phyloP scores from a whole-genome alignment of 148 eudicot species.

The Gaultheria prostrata region DNA sequence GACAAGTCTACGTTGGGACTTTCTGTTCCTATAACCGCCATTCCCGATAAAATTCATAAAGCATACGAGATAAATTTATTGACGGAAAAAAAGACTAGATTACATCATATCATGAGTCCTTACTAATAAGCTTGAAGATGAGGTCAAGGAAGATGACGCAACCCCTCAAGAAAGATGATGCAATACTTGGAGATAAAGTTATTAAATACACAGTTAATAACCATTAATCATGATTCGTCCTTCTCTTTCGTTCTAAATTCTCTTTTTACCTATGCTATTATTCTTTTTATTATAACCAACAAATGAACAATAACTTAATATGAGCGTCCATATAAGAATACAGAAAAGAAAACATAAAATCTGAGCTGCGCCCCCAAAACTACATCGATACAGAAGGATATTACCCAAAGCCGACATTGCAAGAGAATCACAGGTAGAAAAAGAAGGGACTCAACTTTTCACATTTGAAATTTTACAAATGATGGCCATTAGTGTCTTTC shows the following conservation, averaged over 20 bases:
- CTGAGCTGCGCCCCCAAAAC: not conserved
- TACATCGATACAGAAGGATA: not conserved
- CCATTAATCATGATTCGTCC: not conserved
- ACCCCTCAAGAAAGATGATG: not conserved
- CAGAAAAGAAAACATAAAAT: not conserved
- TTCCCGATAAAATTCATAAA: too few species aligned
- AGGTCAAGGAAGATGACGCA: not conserved
- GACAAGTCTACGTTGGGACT: too few species aligned
- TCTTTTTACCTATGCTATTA: not conserved
- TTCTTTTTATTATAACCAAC: constrained; percentile 8
- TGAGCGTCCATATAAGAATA: not conserved
- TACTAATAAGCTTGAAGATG: not conserved
- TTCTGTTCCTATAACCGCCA: too few species aligned
- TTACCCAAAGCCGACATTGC: not conserved
- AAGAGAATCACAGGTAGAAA: not conserved
- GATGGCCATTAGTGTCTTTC: constrained; percentile 35
- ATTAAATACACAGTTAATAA: constrained; percentile 3
- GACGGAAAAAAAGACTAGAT: too few species aligned
- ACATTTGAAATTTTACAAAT: constrained; percentile 12
- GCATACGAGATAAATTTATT: not conserved
- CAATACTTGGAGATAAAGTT: not conserved
- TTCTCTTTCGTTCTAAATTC: not conserved
- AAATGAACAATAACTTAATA: constrained; percentile 16
- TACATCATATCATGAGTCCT: not conserved
- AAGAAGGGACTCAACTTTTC: not conserved